Conservation (phyloP, 139 green algal genomes). For the Astrephomene gubernaculifera region DNA sequence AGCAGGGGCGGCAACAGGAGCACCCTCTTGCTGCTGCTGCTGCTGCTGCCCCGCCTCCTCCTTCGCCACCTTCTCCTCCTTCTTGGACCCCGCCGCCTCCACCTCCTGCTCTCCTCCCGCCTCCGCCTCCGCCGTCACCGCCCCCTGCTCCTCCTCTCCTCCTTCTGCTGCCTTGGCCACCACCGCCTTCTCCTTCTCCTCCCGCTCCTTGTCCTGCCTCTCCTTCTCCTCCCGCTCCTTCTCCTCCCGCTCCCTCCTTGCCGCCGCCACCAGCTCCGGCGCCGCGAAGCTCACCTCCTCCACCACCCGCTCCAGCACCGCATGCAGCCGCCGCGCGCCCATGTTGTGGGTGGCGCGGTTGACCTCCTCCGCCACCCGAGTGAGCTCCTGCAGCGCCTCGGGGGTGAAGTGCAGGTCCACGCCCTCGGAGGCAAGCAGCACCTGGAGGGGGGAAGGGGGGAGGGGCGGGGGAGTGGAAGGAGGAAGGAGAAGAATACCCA, state of each 20-base stretch:
- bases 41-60: constrained; percentile 44
- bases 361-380: constrained; percentile 86
- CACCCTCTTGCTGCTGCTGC: constrained; percentile 59
- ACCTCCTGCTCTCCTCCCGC: background rate
- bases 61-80: no score
- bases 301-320: constrained; percentile 94
- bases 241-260: constrained; percentile 19
- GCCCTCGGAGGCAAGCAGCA: constrained; percentile 91
- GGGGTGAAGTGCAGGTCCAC: constrained; percentile 91
- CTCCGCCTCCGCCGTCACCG: background rate
- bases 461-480: background rate
- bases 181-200: background rate
- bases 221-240: background rate
- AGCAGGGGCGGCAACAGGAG: no score
- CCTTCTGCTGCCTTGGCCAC: background rate
- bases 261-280: constrained; percentile 77
- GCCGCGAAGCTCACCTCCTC: constrained; percentile 95
- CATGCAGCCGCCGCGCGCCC: constrained; percentile 93
- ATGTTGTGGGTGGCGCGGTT: constrained; percentile 93
- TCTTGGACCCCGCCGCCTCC: no score
- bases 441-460: constrained; percentile 20
- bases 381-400: constrained; percentile 79
- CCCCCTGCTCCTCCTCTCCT: background rate
- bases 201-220: background rate
- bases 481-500: background rate